Evolutionary conservation across 2,329 filamentous ascomycete species (phyloP).

Genomic region (Bisporella sp.): DNA sequence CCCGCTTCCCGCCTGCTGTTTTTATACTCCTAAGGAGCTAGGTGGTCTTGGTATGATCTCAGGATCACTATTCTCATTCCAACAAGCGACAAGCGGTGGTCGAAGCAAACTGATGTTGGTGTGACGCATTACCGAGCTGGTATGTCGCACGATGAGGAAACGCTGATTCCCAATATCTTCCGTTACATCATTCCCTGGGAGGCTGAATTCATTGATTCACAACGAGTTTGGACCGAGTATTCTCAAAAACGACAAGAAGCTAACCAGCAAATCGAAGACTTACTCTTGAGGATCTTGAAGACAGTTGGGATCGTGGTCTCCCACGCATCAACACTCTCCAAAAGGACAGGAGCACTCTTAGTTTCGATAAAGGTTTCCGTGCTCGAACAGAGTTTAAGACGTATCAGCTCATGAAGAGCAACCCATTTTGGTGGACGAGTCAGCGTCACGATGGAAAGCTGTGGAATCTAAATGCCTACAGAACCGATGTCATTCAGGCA

Average conservation of each 20-base stretch:
- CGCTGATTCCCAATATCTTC: constrained; percentile 97
- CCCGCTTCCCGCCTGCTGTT: constrained; percentile 97
- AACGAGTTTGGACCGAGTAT: constrained; percentile 98
- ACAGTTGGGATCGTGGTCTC: constrained; percentile 96
- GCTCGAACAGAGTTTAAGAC: constrained; percentile 95
- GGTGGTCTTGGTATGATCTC: constrained; percentile 99
- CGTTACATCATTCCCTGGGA: constrained; percentile 99
- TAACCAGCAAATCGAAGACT: constrained; percentile 94
- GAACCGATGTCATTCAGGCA: constrained; percentile 95
- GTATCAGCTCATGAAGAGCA: constrained; percentile 98
- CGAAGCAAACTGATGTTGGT: constrained; percentile 93
- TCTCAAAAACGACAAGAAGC: constrained; percentile 96
- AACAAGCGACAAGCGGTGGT: constrained; percentile 96
- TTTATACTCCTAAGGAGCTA: constrained; percentile 97
- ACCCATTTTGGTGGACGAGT: constrained; percentile 99
- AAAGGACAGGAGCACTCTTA: constrained; percentile 92
- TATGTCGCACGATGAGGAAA: constrained; percentile 98
- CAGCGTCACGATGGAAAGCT: constrained; percentile 95
- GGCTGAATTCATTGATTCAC: constrained; percentile 96
- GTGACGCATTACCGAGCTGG: constrained; percentile 95
- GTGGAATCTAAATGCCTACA: constrained; percentile 94
- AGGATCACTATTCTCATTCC: constrained; percentile 93
- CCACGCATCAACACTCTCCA: constrained; percentile 98
- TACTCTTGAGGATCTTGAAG: constrained; percentile 92
- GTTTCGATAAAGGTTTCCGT: constrained; percentile 98